phyloP scores from a whole-genome alignment of 345 rosid species.

The Eucalyptus brandiana region DNA sequence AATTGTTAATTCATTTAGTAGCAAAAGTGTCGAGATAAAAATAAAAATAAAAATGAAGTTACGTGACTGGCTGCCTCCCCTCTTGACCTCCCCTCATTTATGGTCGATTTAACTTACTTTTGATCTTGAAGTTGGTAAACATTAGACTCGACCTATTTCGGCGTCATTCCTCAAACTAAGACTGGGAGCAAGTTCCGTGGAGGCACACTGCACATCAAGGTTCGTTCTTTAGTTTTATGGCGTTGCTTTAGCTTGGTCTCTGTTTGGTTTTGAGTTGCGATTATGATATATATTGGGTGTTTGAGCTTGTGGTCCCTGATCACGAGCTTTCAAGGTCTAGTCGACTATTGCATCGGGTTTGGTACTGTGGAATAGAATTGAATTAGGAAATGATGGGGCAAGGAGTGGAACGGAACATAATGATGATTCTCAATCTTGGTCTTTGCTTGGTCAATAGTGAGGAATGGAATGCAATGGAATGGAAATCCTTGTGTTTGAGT shows the following conservation, averaged over 20 bases:
- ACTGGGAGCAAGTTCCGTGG: conserved; percentile 69
- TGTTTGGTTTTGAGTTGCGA: not conserved
- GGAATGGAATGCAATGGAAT: not conserved
- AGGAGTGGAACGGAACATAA: not conserved
- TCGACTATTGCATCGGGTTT: not conserved
- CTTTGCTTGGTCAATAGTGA: not conserved
- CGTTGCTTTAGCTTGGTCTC: not conserved
- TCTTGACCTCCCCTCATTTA: no score
- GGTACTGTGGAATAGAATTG: not conserved
- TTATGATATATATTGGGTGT: not conserved
- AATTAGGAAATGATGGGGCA: not conserved
- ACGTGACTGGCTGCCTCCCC: no score
- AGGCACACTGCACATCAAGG: conserved; percentile 90
- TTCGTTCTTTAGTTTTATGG: not conserved
- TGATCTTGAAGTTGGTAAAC: no score
- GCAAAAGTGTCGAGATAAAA: no score
- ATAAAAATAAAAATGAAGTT: no score
- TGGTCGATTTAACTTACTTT: no score
- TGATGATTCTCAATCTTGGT: not conserved
- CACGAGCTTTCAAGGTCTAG: not conserved
- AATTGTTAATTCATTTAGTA: no score
- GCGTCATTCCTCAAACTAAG: no score
- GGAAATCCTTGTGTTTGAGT: not conserved
- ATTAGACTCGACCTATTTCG: no score
- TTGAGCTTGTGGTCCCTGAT: not conserved